phyloP scores from a whole-genome alignment of 176 grass and related monocot genomes.

The Carex parvula region DNA sequence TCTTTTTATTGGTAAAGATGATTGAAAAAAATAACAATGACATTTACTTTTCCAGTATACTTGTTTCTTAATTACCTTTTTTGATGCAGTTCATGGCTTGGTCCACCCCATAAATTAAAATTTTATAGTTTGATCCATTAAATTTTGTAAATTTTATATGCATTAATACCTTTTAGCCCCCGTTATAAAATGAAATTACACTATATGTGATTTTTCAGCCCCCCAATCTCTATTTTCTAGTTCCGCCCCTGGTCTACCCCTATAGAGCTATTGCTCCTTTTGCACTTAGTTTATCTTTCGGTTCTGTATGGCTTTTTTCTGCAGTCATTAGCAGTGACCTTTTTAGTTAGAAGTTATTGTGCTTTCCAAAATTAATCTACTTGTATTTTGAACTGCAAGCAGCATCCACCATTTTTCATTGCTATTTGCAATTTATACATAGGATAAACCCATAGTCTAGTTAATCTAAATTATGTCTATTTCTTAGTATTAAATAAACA shows the following conservation, averaged over 20 bases:
- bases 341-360: background rate
- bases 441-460: background rate
- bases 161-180: too few relatives aligned
- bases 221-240: too few relatives aligned
- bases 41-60: background rate
- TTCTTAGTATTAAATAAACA: background rate
- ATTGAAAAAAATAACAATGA: background rate
- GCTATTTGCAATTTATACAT: background rate
- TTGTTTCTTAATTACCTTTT: background rate
- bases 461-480: background rate
- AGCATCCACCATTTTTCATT: background rate
- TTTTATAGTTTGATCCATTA: too few relatives aligned
- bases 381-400: background rate
- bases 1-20: background rate
- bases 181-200: too few relatives aligned
- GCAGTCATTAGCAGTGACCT: background rate
- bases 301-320: background rate
- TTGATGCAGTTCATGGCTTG: background rate
- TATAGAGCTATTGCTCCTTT: background rate
- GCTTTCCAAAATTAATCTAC: background rate
- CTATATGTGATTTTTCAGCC: too few relatives aligned
- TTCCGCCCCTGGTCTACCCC: background rate
- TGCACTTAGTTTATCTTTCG: background rate
- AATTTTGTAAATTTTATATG: too few relatives aligned
- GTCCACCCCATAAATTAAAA: background rate